A percentile compares a stretch with the other conserved stretches of the same genome.
Conservation (phyloP, 768 basidiomycete species). For the Crepidotus variabilis region DNA sequence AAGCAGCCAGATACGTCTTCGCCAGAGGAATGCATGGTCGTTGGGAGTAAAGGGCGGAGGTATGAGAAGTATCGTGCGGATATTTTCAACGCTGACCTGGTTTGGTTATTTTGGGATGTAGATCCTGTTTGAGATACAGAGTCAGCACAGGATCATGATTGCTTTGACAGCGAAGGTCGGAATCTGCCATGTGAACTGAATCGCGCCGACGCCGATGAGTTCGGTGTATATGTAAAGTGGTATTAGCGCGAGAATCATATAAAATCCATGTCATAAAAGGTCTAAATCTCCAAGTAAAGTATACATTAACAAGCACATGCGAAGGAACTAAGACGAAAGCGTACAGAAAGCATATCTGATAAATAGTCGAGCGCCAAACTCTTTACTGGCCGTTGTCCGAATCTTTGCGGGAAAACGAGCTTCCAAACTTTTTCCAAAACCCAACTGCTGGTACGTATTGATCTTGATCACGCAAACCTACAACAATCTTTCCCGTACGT, state of each 20-base stretch:
- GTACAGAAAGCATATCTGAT: neutral
- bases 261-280: neutral
- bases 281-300: neutral
- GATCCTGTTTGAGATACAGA: neutral
- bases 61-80: neutral
- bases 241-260: neutral
- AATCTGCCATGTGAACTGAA: neutral
- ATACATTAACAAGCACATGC: neutral
- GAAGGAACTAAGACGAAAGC: neutral
- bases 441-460: conserved; percentile 26
- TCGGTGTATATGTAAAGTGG: neutral
- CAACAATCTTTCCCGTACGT: conserved; percentile 33
- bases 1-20: conserved; percentile 31
- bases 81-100: neutral
- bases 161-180: neutral
- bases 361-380: neutral
- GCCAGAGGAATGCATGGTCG: conserved; percentile 19
- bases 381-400: neutral
- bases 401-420: conserved; percentile 8
- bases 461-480: conserved; percentile 42
- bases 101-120: neutral
- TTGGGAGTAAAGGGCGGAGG: conserved; percentile 7
- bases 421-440: conserved; percentile 38
- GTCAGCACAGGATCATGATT: neutral
- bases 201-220: neutral